Evolutionary conservation across 371 early-diverging fungal species (phyloP).

Genomic region (Basidiobolus meristosporus): DNA sequence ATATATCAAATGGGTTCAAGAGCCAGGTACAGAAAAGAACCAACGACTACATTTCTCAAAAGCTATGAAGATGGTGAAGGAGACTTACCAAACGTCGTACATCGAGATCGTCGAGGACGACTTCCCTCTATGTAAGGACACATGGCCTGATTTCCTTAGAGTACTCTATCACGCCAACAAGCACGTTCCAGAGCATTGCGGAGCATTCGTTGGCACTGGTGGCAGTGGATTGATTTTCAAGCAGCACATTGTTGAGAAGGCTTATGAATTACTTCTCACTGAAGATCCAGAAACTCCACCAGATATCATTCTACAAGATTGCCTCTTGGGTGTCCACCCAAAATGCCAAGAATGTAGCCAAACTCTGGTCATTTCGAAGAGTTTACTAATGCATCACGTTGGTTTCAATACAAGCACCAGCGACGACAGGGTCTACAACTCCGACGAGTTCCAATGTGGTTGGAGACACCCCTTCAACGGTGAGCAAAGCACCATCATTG

Average conservation of each 20-base stretch:
- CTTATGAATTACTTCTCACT: conserved; percentile 15
- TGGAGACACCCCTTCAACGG: conserved; percentile 32
- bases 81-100: conserved; percentile 14
- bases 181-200: conserved; percentile 23
- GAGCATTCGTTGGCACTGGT: conserved; percentile 38
- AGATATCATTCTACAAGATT: conserved; percentile 32
- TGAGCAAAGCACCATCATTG: conserved; percentile 8
- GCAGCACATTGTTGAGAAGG: conserved; percentile 16
- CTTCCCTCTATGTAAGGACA: conserved; percentile 27
- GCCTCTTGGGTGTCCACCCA: conserved; percentile 21
- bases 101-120: conserved; percentile 33
- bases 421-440: conserved; percentile 22
- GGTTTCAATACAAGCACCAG: conserved; percentile 43
- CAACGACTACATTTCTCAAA: conserved; percentile 32
- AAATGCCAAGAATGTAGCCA: conserved; percentile 15
- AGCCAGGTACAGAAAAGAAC: conserved; percentile 20
- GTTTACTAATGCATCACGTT: conserved; percentile 30
- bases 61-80: conserved; percentile 17
- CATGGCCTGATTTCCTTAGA: conserved; percentile 28
- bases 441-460: conserved; percentile 35
- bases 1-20: conserved; percentile 27
- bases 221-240: conserved; percentile 33
- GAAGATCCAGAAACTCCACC: conserved; percentile 21
- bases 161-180: conserved; percentile 23
- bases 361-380: conserved; percentile 25